Percentiles rank a stretch among this genome's conserved stretches.
Evolutionary conservation across 805 yeast species (phyloP).

Genomic region (Lipomyces starkeyi): DNA sequence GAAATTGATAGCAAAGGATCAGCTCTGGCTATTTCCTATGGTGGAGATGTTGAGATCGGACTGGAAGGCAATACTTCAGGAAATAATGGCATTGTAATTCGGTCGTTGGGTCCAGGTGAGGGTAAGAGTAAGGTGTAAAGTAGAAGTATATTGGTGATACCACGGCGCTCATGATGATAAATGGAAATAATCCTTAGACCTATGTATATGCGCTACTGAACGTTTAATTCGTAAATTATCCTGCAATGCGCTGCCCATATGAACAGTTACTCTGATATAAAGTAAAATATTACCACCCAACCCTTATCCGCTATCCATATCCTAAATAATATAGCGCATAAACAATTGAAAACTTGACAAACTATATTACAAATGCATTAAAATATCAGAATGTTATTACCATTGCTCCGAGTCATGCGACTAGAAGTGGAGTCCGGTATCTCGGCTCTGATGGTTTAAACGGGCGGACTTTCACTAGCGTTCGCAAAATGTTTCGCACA

Average conservation of each 20-base stretch:
- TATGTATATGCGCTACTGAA: neutral
- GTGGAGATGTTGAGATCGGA: constrained; percentile 50
- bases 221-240: neutral
- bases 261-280: neutral
- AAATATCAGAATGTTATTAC: neutral
- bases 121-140: constrained; percentile 44
- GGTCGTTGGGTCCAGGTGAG: constrained; percentile 35
- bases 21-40: constrained; percentile 54
- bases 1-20: constrained; percentile 46
- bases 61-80: constrained; percentile 2
- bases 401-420: neutral
- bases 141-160: neutral
- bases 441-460: constrained; percentile 13
- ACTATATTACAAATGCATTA: constrained; percentile 1
- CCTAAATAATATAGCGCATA: neutral
- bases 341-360: neutral
- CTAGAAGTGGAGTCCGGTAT: constrained; percentile 12
- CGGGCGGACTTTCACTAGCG: constrained; percentile 23
- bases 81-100: constrained; percentile 24
- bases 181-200: neutral
- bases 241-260: neutral
- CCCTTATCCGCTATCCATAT: neutral
- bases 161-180: neutral
- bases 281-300: neutral
- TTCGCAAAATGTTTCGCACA: constrained; percentile 21